Percentiles rank a stretch among this genome's conserved stretches.
phyloP scores from a whole-genome alignment of 345 rosid species.

The Boechera stricta region DNA sequence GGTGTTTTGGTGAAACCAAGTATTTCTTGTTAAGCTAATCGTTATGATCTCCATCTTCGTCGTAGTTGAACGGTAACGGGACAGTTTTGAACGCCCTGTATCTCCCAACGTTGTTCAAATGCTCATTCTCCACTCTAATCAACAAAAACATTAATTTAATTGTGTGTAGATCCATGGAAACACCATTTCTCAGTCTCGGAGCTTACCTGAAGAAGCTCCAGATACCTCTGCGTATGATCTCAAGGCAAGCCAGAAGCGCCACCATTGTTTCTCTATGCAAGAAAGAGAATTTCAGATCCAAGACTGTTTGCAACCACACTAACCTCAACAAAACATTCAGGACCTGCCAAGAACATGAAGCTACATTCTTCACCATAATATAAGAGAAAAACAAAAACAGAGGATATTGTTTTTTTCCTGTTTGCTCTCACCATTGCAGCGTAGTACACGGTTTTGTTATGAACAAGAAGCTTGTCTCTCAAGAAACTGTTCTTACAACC shows the following conservation, averaged over 20 bases:
- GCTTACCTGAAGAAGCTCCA: constrained; percentile 76
- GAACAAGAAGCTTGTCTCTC: constrained; percentile 72
- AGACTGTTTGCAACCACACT: constrained; percentile 73
- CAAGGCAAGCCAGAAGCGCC: constrained; percentile 65
- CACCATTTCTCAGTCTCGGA: neutral
- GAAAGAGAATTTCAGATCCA: constrained; percentile 40
- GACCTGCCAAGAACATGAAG: constrained; percentile 41
- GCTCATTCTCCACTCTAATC: constrained; percentile 70
- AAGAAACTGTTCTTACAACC: constrained; percentile 60
- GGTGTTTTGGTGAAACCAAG: constrained; percentile 10
- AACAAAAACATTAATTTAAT: neutral
- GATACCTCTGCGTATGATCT: constrained; percentile 72
- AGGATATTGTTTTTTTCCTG: neutral
- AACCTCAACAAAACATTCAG: constrained; percentile 63
- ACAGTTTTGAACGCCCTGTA: constrained; percentile 73
- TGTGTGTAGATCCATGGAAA: neutral
- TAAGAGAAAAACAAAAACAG: neutral
- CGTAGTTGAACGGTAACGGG: constrained; percentile 66
- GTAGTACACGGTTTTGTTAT: constrained; percentile 56
- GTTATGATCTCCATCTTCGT: constrained; percentile 54
- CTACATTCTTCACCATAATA: constrained; percentile 11
- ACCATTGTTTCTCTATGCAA: constrained; percentile 50
- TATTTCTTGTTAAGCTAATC: neutral
- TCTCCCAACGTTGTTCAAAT: constrained; percentile 71
- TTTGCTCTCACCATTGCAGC: constrained; percentile 62